Base-by-base conservation (phyloP, 2,329 filamentous ascomycete species). In the Pochonia chlamydosporia region DNA sequence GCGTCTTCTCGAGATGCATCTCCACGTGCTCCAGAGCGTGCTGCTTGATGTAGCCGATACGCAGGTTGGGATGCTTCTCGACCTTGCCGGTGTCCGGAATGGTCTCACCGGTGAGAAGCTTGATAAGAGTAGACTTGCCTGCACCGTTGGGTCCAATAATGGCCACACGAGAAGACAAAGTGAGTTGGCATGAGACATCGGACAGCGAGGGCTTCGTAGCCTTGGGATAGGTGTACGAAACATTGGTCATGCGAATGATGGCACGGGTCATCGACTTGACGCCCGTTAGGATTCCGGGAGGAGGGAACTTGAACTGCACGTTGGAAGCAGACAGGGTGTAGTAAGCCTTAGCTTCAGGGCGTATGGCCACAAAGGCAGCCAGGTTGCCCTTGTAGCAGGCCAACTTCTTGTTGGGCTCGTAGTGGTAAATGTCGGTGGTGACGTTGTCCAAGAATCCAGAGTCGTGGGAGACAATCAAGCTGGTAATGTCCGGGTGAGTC, bases 11-110 rank as follows among this genome's bases (percentile, higher is more conserved):
- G 58, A 97, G 76, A 64, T 99, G 93, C 92, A 96, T 96, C 72
- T 99, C 92, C 10, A 99, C 93, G 81, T 99, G 93, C 76, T 99
- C 93, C 11, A 99, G 79, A 39, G 93, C 93, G 69, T 99, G 93
- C 74, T 99, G 93, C 75, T 97, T 97, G 75, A 99, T 97, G 75
- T 99, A 99, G 46, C 93, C 93, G 60, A 99, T 96, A 77, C 93
- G 91, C 62, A 99, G 73, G 68, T 99, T 99, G 56, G 93, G 93
- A 67, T 99, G 93, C 76, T 97, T 97, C 76, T 97, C 91, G 21
- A 99, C 93, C 64, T 84, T 89, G 53, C 93, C 93, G 18, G 71
- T 70, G 52, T 86, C 86, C 14, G 89, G 93, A 55, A 96, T 85
- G 18, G 84, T 82, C 68, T 97, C 93, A 57, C 92, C 93, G 10